Evolutionary conservation across 352 stramenopile species (phyloP).

Genomic region (Globisporangium recalcitrans): DNA sequence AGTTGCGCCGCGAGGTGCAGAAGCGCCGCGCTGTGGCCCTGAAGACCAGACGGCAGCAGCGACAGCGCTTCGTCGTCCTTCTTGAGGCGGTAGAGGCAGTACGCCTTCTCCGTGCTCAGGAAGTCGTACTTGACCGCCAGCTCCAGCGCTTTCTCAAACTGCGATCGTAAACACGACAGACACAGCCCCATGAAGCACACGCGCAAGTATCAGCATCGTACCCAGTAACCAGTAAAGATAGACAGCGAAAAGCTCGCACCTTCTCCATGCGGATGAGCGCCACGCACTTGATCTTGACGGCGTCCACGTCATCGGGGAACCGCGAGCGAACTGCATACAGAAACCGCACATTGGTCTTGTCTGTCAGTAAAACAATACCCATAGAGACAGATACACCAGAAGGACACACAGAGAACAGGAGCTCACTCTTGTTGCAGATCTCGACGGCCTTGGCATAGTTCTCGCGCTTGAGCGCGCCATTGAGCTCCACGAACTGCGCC

Average conservation of each 20-base stretch:
- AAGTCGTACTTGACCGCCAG: constrained; percentile 65
- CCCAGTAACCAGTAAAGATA: not conserved
- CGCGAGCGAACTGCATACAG: constrained; percentile 59
- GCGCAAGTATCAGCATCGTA: not conserved
- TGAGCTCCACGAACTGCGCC: constrained; percentile 71
- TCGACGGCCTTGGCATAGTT: constrained; percentile 77
- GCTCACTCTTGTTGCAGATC: constrained; percentile 84
- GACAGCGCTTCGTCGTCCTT: constrained; percentile 57
- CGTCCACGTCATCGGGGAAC: constrained; percentile 63
- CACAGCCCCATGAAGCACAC: not conserved
- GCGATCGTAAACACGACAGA: not conserved
- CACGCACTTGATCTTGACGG: constrained; percentile 79
- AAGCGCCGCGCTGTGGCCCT: constrained; percentile 34
- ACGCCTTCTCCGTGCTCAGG: constrained; percentile 58
- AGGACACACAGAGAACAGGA: not conserved
- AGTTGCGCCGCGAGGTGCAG: constrained; percentile 69
- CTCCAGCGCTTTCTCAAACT: constrained; percentile 86
- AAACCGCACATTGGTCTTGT: not conserved
- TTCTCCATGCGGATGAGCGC: constrained; percentile 79
- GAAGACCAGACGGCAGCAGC: constrained; percentile 26
- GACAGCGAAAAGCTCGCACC: constrained; percentile 21
- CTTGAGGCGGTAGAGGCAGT: constrained; percentile 82
- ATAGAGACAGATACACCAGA: not conserved
- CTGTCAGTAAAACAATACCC: not conserved
- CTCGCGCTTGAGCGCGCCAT: constrained; percentile 65